A percentile compares a stretch with the other conserved stretches of the same genome.
These are phyloP conservation scores for Iberis pinnata DNA, from an alignment of 345 rosid genomes.

Conservation along the genomic window DNA sequence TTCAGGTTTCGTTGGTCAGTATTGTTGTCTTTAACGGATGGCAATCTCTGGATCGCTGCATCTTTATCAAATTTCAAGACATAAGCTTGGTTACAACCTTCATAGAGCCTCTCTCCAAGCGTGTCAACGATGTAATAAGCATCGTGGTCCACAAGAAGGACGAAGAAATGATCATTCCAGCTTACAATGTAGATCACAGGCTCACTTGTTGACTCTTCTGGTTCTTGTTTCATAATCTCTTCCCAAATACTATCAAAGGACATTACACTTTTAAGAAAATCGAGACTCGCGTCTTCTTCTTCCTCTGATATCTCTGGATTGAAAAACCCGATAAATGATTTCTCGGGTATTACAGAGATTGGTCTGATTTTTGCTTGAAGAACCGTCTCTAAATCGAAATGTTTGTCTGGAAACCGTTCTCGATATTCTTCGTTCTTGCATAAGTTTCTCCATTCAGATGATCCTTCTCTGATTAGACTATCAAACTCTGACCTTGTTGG, in stretches of 20 bases:
- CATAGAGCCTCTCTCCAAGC: slow-evolving; percentile 81
- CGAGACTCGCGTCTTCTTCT: slow-evolving; percentile 55
- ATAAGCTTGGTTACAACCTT: slow-evolving; percentile 88
- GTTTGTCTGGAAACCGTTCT: slow-evolving; percentile 75
- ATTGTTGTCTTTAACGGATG: slow-evolving; percentile 16
- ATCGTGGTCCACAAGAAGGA: slow-evolving; percentile 67
- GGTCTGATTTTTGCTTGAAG: slow-evolving; percentile 76
- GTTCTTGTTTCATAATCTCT: slow-evolving; percentile 49
- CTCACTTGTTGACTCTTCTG: slow-evolving; percentile 32
- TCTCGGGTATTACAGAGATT: slow-evolving; percentile 51
- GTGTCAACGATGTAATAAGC: slow-evolving; percentile 86
- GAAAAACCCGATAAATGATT: slow-evolving; percentile 80
- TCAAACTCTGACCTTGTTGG: slow-evolving; percentile 87
- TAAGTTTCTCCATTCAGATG: slow-evolving; percentile 83
- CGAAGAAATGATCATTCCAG: slow-evolving; percentile 93
- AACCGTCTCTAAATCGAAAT: slow-evolving; percentile 85
- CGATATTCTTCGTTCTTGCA: slow-evolving; percentile 63
- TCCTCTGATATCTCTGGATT: slow-evolving; percentile 42
- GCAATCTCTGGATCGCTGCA: slow-evolving; percentile 41
- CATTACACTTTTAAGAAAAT: slow-evolving; percentile 73
- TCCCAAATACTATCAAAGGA: slow-evolving; percentile 93
- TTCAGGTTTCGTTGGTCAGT: slow-evolving; percentile 40
- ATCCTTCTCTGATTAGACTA: slow-evolving; percentile 79
- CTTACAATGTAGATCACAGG: slow-evolving; percentile 72
- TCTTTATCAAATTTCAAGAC: slow-evolving; percentile 65